Evolutionary conservation across 2,329 filamentous ascomycete species (phyloP).

Genomic region (Phialemonium atrogriseum): DNA sequence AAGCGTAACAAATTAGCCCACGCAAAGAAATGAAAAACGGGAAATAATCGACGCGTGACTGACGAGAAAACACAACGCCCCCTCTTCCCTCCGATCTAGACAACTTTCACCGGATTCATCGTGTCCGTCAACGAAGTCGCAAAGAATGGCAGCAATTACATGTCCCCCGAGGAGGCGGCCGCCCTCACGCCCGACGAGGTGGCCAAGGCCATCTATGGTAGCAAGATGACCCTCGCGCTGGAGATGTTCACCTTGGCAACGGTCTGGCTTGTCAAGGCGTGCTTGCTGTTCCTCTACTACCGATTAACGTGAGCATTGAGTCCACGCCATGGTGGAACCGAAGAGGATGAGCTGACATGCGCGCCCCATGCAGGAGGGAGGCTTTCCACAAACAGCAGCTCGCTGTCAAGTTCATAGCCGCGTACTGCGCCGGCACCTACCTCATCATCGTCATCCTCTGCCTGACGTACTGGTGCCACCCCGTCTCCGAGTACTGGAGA

Average conservation of each 20-base stretch:
- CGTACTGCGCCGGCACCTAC: conserved; percentile 35
- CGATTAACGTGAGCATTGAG: conserved; percentile 36
- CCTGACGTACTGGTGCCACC: conserved; percentile 44
- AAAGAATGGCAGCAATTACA: conserved; percentile 35
- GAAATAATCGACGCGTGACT: no score
- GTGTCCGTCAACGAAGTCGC: conserved; percentile 33
- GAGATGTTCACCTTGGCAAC: conserved; percentile 43
- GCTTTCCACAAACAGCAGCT: conserved; percentile 21
- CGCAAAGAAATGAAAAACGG: no score
- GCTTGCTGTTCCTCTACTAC: conserved; percentile 42
- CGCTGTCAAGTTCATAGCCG: conserved; percentile 31
- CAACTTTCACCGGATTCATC: conserved; percentile 31
- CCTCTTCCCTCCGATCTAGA: no score
- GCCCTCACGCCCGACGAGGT: conserved; percentile 36
- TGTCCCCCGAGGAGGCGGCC: conserved; percentile 24
- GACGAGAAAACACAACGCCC: no score
- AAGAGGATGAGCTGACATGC: no score
- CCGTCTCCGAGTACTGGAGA: conserved; percentile 42
- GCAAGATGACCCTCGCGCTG: conserved; percentile 43
- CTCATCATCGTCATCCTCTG: conserved; percentile 41
- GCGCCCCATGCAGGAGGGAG: no score
- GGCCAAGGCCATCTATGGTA: conserved; percentile 37
- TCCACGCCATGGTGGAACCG: no score
- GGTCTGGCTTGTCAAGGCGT: conserved; percentile 45
- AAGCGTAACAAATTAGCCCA: no score